These are phyloP conservation scores for Albophoma yamanashiensis DNA, from an alignment of 2,329 filamentous ascomycete genomes.

Conservation along the genomic window DNA sequence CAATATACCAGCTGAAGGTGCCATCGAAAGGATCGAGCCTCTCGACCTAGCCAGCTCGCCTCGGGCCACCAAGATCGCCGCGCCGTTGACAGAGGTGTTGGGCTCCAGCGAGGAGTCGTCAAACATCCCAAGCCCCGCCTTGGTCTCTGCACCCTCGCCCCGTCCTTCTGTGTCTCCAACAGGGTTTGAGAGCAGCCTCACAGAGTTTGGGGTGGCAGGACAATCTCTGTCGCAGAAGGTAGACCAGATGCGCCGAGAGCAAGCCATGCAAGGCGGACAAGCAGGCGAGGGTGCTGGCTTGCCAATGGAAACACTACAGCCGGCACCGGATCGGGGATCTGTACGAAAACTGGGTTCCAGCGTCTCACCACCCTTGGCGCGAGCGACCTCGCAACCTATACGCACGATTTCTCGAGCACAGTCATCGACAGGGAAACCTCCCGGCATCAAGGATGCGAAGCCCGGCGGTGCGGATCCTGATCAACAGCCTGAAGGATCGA, in stretches of 20 bases:
- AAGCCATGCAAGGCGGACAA: constrained; percentile 19
- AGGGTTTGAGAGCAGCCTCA: constrained; percentile 6
- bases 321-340: constrained; percentile 22
- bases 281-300: constrained; percentile 1
- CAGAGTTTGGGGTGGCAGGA: constrained; percentile 6
- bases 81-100: not conserved
- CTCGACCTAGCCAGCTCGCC: constrained; percentile 36
- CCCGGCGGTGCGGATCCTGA: constrained; percentile 15
- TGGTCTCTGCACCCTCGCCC: not conserved
- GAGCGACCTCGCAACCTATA: constrained; percentile 41
- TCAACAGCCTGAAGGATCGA: constrained; percentile 23
- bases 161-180: constrained; percentile 12
- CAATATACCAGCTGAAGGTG: constrained; percentile 18
- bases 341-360: constrained; percentile 34
- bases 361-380: constrained; percentile 41
- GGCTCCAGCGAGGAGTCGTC: not conserved
- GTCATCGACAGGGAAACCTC: constrained; percentile 31
- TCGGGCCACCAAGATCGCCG: constrained; percentile 10
- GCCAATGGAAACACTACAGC: constrained; percentile 11
- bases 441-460: constrained; percentile 23
- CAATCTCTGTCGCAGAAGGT: constrained; percentile 33
- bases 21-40: constrained; percentile 36
- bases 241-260: constrained; percentile 41
- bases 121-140: not conserved
- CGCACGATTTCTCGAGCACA: constrained; percentile 35